These are phyloP conservation scores for Botrytis galanthina DNA, from an alignment of 2,329 filamentous ascomycete species.

Conservation along the genomic window DNA sequence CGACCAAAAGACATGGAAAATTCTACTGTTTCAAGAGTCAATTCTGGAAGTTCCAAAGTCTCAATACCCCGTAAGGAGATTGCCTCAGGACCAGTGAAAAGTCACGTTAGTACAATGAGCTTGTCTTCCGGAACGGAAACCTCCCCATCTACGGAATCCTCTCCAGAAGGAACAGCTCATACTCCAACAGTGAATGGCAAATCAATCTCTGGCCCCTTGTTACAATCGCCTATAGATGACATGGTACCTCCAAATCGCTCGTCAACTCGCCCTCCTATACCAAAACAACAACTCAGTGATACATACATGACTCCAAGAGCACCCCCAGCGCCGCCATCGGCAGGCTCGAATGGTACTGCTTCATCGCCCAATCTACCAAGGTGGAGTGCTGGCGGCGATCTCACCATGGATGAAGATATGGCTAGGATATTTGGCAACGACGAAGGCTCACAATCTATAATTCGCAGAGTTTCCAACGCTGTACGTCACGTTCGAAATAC, in stretches of 20 bases:
- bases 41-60: constrained; percentile 49
- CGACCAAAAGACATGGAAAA: constrained; percentile 54
- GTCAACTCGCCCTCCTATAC: constrained; percentile 41
- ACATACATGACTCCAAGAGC: constrained; percentile 40
- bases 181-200: constrained; percentile 39
- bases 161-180: constrained; percentile 35
- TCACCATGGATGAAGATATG: constrained; percentile 95
- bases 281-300: constrained; percentile 42
- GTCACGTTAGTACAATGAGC: constrained; percentile 31
- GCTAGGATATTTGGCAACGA: constrained; percentile 78
- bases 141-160: constrained; percentile 37
- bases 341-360: constrained; percentile 41
- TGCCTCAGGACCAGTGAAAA: constrained; percentile 28
- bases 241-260: constrained; percentile 33
- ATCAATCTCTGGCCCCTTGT: constrained; percentile 34
- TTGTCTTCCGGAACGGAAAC: constrained; percentile 35
- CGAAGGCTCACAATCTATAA: constrained; percentile 72
- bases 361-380: constrained; percentile 66
- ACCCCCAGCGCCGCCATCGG: constrained; percentile 36
- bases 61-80: constrained; percentile 65
- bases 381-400: constrained; percentile 79
- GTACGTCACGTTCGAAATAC: constrained; percentile 83
- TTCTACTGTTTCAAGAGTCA: constrained; percentile 49
- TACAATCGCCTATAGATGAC: constrained; percentile 32
- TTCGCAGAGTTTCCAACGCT: constrained; percentile 87